phyloP scores from a whole-genome alignment of 495 filamentous ascomycete genomes.

The Beverwykella pulmonaria region DNA sequence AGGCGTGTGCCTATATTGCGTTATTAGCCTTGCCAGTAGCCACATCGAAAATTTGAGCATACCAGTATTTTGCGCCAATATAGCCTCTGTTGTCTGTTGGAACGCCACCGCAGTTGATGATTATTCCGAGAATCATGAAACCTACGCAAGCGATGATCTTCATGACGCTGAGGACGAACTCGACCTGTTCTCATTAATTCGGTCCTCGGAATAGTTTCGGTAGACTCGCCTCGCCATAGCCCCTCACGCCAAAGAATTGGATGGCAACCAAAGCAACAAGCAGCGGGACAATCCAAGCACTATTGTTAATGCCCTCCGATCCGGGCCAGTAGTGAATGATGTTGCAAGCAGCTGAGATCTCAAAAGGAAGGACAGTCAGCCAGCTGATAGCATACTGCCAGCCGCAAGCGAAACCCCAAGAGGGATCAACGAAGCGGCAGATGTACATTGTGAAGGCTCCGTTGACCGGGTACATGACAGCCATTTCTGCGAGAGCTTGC shows the following conservation, averaged over 20 bases:
- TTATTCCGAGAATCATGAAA: conserved; percentile 72
- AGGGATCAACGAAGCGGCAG: conserved; percentile 40
- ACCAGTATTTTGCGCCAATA: conserved; percentile 37
- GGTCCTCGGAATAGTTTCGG: too few relatives aligned
- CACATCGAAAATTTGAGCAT: conserved; percentile 17
- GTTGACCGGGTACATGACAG: conserved; percentile 46
- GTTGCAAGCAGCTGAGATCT: conserved; percentile 21
- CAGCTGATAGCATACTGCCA: conserved; percentile 21
- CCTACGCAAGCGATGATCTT: conserved; percentile 56
- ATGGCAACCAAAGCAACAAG: conserved; percentile 25
- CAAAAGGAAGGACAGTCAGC: conserved; percentile 19
- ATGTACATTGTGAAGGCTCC: conserved; percentile 41
- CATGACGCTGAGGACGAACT: conserved; percentile 15
- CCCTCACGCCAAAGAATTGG: conserved; percentile 19
- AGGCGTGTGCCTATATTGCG: conserved; percentile 25
- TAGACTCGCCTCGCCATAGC: conserved; percentile 32
- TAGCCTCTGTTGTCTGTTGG: conserved; percentile 48
- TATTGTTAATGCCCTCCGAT: conserved; percentile 13
- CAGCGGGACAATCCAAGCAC: conserved; percentile 24
- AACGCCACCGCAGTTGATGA: conserved; percentile 70
- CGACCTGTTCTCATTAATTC: too few relatives aligned
- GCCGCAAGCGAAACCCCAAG: conserved; percentile 38
- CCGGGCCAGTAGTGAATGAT: conserved; percentile 51
- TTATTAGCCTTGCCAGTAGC: conserved; percentile 23
- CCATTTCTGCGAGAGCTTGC: conserved; percentile 54